phyloP scores from a whole-genome alignment of 805 yeast genomes.

The Yamadazyma scolyti region DNA sequence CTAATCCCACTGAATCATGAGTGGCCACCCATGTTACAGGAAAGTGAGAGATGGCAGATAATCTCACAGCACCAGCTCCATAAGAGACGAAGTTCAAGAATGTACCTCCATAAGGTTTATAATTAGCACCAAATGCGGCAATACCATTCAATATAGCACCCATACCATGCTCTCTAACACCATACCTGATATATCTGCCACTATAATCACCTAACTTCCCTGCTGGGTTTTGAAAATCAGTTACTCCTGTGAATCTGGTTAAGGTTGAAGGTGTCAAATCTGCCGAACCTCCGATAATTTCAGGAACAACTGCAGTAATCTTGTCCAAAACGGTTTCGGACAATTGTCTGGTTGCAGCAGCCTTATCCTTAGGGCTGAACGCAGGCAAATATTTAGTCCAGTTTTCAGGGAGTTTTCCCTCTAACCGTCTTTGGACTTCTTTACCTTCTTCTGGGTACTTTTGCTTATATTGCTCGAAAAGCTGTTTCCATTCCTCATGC shows the following conservation, averaged over 20 bases:
- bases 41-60: slow-evolving; percentile 77
- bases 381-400: slow-evolving; percentile 79
- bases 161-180: slow-evolving; percentile 99
- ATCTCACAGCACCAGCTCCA: slow-evolving; percentile 85
- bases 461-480: slow-evolving; percentile 56
- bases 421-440: slow-evolving; percentile 75
- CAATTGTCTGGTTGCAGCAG: slow-evolving; percentile 92
- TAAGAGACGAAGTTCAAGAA: slow-evolving; percentile 88
- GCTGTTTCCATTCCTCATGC: slow-evolving; percentile 72
- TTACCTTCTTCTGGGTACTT: slow-evolving; percentile 77
- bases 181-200: slow-evolving; percentile 95
- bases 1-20: slow-evolving; percentile 86
- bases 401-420: slow-evolving; percentile 71
- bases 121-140: slow-evolving; percentile 83
- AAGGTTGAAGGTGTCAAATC: slow-evolving; percentile 96
- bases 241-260: slow-evolving; percentile 80
- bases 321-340: slow-evolving; percentile 74
- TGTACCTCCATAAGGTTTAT: slow-evolving; percentile 93
- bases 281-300: slow-evolving; percentile 96
- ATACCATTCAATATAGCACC: slow-evolving; percentile 98
- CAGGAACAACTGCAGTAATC: slow-evolving; percentile 69
- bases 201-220: slow-evolving; percentile 78
- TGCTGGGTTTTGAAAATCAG: slow-evolving; percentile 88
- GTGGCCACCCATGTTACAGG: slow-evolving; percentile 87
- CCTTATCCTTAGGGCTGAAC: slow-evolving; percentile 72